Evolutionary conservation across 164 flowering plant genomes (phyloP).

Genomic region (Kingdonia uniflora): DNA sequence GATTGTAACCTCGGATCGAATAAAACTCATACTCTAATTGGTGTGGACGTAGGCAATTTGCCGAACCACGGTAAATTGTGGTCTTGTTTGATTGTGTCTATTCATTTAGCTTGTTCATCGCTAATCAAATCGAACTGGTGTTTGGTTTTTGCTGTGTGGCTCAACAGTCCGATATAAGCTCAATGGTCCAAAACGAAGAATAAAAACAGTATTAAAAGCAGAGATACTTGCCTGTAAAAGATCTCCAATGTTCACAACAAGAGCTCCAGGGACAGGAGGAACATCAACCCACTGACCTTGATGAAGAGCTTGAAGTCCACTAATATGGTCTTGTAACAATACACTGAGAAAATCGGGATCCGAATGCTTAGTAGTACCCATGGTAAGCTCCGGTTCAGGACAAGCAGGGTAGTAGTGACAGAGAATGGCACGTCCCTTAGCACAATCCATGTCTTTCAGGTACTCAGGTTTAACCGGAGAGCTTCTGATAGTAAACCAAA

Average conservation of each 20-base stretch:
- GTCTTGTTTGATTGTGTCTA: too few species aligned
- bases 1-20: too few species aligned
- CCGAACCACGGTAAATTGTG: too few species aligned
- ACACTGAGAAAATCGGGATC: constrained; percentile 3
- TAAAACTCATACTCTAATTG: too few species aligned
- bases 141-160: too few species aligned
- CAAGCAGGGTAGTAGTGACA: constrained; percentile 2
- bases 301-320: constrained; percentile 5
- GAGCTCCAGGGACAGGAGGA: constrained; percentile 4
- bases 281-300: constrained; percentile 4
- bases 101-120: too few species aligned
- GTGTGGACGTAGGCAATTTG: too few species aligned
- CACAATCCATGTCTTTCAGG: constrained; percentile 3
- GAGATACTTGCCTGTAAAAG: constrained; percentile 1
- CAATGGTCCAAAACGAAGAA: too few species aligned
- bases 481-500: constrained; percentile 2
- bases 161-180: too few species aligned
- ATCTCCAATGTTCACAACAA: constrained; percentile 2
- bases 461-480: background rate
- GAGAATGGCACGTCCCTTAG: background rate
- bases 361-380: constrained; percentile 2
- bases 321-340: background rate
- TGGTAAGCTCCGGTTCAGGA: constrained; percentile 1
- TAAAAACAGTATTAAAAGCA: too few species aligned
- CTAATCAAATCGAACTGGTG: too few species aligned